Conservation (phyloP, 2,329 filamentous ascomycete species). For the Fusarium lateritium region DNA sequence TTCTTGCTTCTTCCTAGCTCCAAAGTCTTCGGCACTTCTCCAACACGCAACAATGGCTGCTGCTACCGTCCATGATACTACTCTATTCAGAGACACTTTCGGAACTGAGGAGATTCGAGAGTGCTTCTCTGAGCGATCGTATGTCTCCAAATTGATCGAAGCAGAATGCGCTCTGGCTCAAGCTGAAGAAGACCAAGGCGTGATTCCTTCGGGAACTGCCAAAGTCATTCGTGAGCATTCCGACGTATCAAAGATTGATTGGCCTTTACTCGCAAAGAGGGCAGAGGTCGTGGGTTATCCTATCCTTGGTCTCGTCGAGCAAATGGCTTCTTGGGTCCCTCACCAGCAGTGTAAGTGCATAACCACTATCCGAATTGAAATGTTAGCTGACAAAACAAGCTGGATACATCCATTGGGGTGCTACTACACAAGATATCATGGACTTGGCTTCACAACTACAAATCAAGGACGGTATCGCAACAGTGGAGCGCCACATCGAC, state of each 20-base stretch:
- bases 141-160: conserved; percentile 64
- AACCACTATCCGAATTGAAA: too few relatives aligned
- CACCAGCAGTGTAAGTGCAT: conserved; percentile 16
- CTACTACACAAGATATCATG: conserved; percentile 73
- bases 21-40: background rate
- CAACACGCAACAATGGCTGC: conserved; percentile 20
- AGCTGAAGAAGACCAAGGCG: conserved; percentile 63
- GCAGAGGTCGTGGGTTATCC: conserved; percentile 70
- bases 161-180: conserved; percentile 67
- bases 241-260: conserved; percentile 46
- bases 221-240: conserved; percentile 55
- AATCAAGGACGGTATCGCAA: conserved; percentile 64
- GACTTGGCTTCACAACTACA: conserved; percentile 66
- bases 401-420: conserved; percentile 61
- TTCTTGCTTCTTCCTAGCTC: background rate
- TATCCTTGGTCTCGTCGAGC: conserved; percentile 65
- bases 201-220: conserved; percentile 61
- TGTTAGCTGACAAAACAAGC: background rate
- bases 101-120: conserved; percentile 67
- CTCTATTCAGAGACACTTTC: conserved; percentile 66
- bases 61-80: conserved; percentile 59
- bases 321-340: conserved; percentile 49
- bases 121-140: conserved; percentile 65
- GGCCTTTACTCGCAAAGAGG: conserved; percentile 54
- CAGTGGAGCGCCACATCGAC: conserved; percentile 62